These are phyloP conservation scores for Alternaria ventricosa DNA, from an alignment of 2,329 filamentous ascomycete species.

Conservation along the genomic window DNA sequence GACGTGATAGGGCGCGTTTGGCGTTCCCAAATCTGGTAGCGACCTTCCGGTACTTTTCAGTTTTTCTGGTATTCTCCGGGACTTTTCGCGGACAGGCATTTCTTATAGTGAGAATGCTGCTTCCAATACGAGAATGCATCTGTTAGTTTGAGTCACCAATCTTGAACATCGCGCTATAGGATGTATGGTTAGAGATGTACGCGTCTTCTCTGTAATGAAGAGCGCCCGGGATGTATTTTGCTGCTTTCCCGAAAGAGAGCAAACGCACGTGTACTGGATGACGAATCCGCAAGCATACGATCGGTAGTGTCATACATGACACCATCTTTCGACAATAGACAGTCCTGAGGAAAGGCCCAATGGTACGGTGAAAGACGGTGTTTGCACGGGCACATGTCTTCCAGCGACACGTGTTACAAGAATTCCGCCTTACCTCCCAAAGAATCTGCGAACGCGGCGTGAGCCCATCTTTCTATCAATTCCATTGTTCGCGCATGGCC, in stretches of 20 bases:
- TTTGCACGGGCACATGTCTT: neutral
- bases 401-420: neutral
- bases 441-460: neutral
- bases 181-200: neutral
- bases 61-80: neutral
- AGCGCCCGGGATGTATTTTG: neutral
- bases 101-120: neutral
- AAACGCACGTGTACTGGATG: neutral
- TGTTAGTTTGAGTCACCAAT: neutral
- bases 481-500: neutral
- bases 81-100: neutral
- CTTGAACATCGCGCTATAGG: neutral
- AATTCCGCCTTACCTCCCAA: neutral
- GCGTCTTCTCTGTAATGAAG: neutral
- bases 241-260: neutral
- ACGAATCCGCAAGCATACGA: neutral
- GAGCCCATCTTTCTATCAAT: neutral
- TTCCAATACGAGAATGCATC: neutral
- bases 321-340: neutral
- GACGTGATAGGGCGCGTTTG: neutral
- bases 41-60: neutral
- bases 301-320: neutral
- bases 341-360: neutral
- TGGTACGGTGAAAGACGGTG: neutral
- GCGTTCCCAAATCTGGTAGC: neutral